Conservation (phyloP, 176 grass and related monocot species). For the Alopecurus myosuroides region DNA sequence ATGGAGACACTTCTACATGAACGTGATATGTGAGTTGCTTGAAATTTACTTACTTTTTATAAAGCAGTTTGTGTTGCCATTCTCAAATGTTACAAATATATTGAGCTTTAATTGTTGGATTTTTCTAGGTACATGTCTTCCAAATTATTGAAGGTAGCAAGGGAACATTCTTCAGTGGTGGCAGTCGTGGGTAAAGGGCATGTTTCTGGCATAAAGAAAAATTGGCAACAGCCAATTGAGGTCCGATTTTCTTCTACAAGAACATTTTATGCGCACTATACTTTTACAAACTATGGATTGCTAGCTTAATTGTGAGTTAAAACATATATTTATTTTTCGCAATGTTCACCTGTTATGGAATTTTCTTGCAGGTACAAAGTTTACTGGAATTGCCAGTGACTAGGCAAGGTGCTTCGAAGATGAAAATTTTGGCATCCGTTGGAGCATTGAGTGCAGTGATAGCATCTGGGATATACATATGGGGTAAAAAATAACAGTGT, state of each 20-base stretch:
- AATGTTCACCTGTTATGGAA: background rate
- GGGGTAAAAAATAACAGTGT: conserved; percentile 57
- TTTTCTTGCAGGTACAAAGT: conserved; percentile 39
- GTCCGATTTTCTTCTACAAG: conserved; percentile 13
- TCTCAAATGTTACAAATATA: background rate
- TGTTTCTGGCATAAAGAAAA: conserved; percentile 87
- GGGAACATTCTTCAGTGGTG: conserved; percentile 78
- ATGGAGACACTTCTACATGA: conserved; percentile 89
- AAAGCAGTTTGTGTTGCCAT: background rate
- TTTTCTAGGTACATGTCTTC: conserved; percentile 91
- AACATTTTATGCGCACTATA: background rate
- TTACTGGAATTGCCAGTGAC: conserved; percentile 60
- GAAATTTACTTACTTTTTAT: background rate
- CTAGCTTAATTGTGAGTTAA: background rate
- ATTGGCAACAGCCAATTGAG: conserved; percentile 82
- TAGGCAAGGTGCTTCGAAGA: conserved; percentile 48
- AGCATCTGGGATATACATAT: conserved; percentile 65
- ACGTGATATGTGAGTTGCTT: conserved; percentile 73
- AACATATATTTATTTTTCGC: background rate
- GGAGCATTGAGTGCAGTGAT: conserved; percentile 45
- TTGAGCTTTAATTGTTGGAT: background rate
- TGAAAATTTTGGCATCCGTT: conserved; percentile 64
- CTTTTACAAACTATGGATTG: background rate
- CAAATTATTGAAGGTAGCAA: conserved; percentile 59
- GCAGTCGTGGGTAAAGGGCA: conserved; percentile 94